Percentiles rank a stretch among this genome's conserved stretches.
These are phyloP conservation scores for Calcarisporium arbuscula DNA, from an alignment of 2,329 filamentous ascomycete species.

Conservation along the genomic window DNA sequence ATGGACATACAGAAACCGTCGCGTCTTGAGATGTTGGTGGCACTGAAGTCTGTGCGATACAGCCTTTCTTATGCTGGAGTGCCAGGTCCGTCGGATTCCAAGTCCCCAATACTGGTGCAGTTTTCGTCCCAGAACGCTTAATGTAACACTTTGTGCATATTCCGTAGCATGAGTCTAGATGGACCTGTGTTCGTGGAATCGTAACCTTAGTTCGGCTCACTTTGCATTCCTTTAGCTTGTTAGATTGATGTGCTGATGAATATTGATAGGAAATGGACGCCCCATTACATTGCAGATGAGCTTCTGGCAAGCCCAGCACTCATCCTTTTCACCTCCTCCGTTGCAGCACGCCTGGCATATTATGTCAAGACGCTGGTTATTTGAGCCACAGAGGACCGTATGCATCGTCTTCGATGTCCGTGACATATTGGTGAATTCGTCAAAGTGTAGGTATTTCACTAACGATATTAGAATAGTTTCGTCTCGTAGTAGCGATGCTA, in stretches of 20 bases:
- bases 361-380: conserved; percentile 5
- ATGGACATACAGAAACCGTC: conserved; percentile 5
- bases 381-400: conserved; percentile 1
- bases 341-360: conserved; percentile 8
- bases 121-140: background rate
- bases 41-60: too few species aligned
- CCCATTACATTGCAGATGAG: conserved; percentile 10
- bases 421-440: conserved; percentile 10
- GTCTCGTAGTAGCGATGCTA: too few species aligned
- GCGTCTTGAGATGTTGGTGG: background rate
- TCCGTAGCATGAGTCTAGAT: conserved; percentile 11
- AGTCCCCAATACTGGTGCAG: conserved; percentile 2
- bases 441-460: conserved; percentile 9
- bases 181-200: conserved; percentile 7
- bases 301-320: conserved; percentile 13
- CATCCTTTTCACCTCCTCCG: conserved; percentile 3
- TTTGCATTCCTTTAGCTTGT: conserved; percentile 1
- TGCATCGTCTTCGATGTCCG: conserved; percentile 8
- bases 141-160: conserved; percentile 14
- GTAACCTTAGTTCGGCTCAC: background rate
- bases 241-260: background rate
- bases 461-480: too few species aligned
- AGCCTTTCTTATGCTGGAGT: conserved; percentile 8
- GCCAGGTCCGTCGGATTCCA: conserved; percentile 8
- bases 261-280: background rate